Evolutionary conservation across 1,139 yeast species (phyloP).

Genomic region (Protomyces macrosporus): DNA sequence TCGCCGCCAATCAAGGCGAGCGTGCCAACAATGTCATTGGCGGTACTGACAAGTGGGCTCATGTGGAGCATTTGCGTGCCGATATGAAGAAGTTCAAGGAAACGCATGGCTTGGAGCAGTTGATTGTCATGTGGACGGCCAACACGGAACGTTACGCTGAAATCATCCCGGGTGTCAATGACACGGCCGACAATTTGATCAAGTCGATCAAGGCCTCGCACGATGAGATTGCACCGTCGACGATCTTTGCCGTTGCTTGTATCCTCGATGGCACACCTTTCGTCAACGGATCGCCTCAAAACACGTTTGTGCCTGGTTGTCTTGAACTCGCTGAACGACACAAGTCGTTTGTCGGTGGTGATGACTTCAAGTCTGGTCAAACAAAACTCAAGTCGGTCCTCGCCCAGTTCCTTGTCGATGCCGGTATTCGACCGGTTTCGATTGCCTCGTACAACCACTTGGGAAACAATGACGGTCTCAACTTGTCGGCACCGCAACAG

Average conservation of each 20-base stretch:
- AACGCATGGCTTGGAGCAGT: constrained; percentile 71
- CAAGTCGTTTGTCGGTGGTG: constrained; percentile 84
- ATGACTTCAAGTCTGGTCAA: constrained; percentile 95
- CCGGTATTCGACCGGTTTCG: constrained; percentile 91
- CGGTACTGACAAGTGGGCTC: constrained; percentile 73
- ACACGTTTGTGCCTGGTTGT: constrained; percentile 93
- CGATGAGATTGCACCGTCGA: constrained; percentile 81
- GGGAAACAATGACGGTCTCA: constrained; percentile 95
- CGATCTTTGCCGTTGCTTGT: constrained; percentile 86
- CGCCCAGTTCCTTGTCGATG: constrained; percentile 93
- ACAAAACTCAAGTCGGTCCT: constrained; percentile 90
- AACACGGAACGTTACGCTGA: constrained; percentile 93
- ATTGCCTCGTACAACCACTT: constrained; percentile 94
- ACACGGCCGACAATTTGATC: constrained; percentile 75
- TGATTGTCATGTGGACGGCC: constrained; percentile 92
- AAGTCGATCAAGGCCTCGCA: constrained; percentile 72
- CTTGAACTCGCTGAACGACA: constrained; percentile 80
- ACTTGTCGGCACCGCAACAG: constrained; percentile 85
- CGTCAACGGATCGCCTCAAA: constrained; percentile 95
- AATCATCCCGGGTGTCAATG: constrained; percentile 72
- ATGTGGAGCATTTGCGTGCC: constrained; percentile 77
- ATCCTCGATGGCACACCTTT: constrained; percentile 83
- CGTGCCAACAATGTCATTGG: constrained; percentile 86
- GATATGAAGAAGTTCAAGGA: constrained; percentile 78
- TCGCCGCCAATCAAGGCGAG: constrained; percentile 88